phyloP scores from a whole-genome alignment of 345 rosid genomes.

The Pistacia integerrima region DNA sequence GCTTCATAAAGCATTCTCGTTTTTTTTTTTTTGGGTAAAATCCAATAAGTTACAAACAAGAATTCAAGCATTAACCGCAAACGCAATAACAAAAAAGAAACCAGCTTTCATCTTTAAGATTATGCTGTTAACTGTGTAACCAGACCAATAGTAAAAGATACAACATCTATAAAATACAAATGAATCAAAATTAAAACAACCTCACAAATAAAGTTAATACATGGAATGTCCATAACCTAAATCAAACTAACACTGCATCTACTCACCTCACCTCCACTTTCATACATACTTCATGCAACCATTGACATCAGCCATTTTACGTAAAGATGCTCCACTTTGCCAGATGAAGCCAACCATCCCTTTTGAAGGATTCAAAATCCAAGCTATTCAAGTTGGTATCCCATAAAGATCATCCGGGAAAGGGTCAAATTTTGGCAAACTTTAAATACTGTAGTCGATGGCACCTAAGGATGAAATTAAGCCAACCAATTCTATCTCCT shows the following conservation, averaged over 20 bases:
- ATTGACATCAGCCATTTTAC: neutral
- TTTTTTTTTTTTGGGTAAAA: too few relatives aligned
- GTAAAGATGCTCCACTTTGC: neutral
- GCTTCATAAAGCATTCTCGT: too few relatives aligned
- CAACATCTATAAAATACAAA: neutral
- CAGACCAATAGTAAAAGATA: neutral
- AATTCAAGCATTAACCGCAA: too few relatives aligned
- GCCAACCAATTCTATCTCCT: neutral
- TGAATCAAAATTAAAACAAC: neutral
- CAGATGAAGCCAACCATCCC: slow-evolving; percentile 8
- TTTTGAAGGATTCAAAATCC: neutral
- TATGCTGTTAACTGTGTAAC: neutral
- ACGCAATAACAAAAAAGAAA: neutral
- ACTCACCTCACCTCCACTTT: neutral
- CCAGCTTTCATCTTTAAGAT: neutral
- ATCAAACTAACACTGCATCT: slow-evolving; percentile 17
- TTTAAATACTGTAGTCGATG: neutral
- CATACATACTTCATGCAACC: neutral
- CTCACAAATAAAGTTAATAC: neutral
- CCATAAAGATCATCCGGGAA: neutral
- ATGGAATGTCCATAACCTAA: neutral
- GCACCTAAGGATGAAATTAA: neutral
- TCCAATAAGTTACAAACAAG: too few relatives aligned
- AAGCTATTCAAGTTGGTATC: neutral
- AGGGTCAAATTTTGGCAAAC: slow-evolving; percentile 8